A percentile compares a stretch with the other conserved stretches of the same genome.
These are phyloP conservation scores for Mrakiaceae sp. DNA, from an alignment of 1,284 basidiomycete species.

Conservation along the genomic window DNA sequence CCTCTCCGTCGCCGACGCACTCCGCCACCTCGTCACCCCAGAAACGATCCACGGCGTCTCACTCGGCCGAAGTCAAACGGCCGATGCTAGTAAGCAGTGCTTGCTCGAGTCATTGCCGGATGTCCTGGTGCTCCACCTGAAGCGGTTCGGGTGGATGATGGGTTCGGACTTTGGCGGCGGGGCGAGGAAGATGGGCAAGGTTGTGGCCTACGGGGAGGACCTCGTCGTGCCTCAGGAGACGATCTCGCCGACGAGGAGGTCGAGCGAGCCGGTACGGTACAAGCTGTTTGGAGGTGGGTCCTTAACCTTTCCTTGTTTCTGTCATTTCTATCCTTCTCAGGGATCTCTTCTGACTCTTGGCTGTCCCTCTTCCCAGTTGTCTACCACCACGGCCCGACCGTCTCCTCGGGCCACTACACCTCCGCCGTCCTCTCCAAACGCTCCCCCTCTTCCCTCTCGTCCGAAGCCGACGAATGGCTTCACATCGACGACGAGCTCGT, in stretches of 20 bases:
- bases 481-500: slow-evolving; percentile 87
- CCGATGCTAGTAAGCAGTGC: slow-evolving; percentile 79
- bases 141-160: slow-evolving; percentile 83
- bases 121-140: slow-evolving; percentile 81
- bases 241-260: slow-evolving; percentile 48
- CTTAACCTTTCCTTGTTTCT: not conserved
- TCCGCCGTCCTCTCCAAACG: slow-evolving; percentile 71
- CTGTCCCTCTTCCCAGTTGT: slow-evolving; percentile 45
- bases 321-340: slow-evolving; percentile 13
- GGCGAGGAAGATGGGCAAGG: slow-evolving; percentile 61
- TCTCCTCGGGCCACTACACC: slow-evolving; percentile 92
- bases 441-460: slow-evolving; percentile 36
- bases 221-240: slow-evolving; percentile 51
- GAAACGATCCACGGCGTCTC: slow-evolving; percentile 67
- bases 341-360: not conserved
- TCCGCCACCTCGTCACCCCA: slow-evolving; percentile 65
- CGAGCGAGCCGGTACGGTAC: slow-evolving; percentile 49
- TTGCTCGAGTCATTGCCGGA: slow-evolving; percentile 76
- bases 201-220: slow-evolving; percentile 64
- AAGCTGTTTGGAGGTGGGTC: slow-evolving; percentile 68
- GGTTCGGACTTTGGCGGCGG: slow-evolving; percentile 42
- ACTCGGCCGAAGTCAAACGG: slow-evolving; percentile 44
- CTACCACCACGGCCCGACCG: slow-evolving; percentile 87
- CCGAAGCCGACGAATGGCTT: slow-evolving; percentile 51
- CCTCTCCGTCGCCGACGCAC: slow-evolving; percentile 68